phyloP scores from a whole-genome alignment of 257 asterid genomes.

The Penstemon newberryi region DNA sequence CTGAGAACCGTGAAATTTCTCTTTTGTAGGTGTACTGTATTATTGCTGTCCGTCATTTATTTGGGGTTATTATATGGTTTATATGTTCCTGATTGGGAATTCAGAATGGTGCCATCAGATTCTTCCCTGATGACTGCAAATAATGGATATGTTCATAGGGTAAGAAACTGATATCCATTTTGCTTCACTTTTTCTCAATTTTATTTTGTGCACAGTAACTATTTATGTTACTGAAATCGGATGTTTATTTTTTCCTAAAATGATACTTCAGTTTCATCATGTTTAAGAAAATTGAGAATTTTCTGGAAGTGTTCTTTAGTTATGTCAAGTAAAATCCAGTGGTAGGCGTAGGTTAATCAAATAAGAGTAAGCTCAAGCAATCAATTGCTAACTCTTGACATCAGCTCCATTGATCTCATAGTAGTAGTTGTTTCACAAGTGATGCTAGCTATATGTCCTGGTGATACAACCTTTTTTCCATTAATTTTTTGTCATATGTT shows the following conservation, averaged over 20 bases:
- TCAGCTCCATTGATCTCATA: background rate
- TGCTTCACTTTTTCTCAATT: conserved; percentile 8
- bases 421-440: background rate
- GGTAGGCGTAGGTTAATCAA: background rate
- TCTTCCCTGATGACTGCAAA: conserved; percentile 32
- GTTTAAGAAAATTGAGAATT: background rate
- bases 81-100: conserved; percentile 78
- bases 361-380: conserved; percentile 4
- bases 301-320: background rate
- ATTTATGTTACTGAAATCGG: background rate
- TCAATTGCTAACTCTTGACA: background rate
- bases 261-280: background rate
- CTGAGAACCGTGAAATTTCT: conserved; percentile 21
- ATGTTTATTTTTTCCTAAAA: background rate
- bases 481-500: too few species aligned
- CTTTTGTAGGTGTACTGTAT: conserved; percentile 50
- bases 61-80: conserved; percentile 63
- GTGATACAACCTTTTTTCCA: background rate
- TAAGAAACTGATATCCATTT: conserved; percentile 25
- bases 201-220: background rate
- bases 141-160: conserved; percentile 47
- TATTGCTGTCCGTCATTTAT: conserved; percentile 50
- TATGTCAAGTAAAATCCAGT: conserved; percentile 1
- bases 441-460: background rate
- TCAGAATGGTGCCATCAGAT: conserved; percentile 39